Conservation (phyloP, 2,329 filamentous ascomycete genomes). For the Monilinia fructicola region DNA sequence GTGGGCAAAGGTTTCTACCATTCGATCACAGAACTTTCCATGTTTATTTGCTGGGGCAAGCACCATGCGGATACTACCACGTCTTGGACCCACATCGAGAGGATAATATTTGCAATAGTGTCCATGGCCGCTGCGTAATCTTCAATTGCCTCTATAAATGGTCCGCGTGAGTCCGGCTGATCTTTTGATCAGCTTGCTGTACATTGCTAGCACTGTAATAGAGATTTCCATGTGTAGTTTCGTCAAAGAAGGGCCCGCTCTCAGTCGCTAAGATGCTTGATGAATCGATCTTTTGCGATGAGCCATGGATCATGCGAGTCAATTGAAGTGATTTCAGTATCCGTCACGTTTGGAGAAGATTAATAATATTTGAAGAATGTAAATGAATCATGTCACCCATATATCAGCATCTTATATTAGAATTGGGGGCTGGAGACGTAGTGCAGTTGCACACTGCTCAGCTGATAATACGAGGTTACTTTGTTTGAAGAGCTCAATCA, state of each 20-base stretch:
- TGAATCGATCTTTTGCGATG: not conserved
- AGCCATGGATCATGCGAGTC: slow-evolving; percentile 1
- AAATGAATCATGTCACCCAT: not conserved
- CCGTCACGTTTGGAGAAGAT: not conserved
- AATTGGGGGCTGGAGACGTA: no score
- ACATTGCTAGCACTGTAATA: slow-evolving; percentile 7
- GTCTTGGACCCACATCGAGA: not conserved
- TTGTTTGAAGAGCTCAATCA: no score
- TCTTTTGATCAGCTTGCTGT: not conserved
- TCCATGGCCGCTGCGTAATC: slow-evolving; percentile 6
- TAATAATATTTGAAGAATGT: no score
- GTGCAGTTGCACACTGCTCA: no score
- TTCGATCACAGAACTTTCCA: slow-evolving; percentile 11
- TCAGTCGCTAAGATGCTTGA: not conserved
- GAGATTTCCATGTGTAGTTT: slow-evolving; percentile 9
- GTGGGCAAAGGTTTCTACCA: slow-evolving; percentile 13
- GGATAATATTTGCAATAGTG: not conserved
- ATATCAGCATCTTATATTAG: not conserved
- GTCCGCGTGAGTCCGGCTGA: not conserved
- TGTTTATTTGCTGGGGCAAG: not conserved
- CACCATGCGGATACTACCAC: slow-evolving; percentile 1
- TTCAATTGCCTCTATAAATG: not conserved
- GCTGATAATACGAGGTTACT: no score
- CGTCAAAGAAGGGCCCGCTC: not conserved
- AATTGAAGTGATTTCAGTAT: not conserved